Conservation (phyloP, 768 basidiomycete species). For the Panaeolus cyanescens region DNA sequence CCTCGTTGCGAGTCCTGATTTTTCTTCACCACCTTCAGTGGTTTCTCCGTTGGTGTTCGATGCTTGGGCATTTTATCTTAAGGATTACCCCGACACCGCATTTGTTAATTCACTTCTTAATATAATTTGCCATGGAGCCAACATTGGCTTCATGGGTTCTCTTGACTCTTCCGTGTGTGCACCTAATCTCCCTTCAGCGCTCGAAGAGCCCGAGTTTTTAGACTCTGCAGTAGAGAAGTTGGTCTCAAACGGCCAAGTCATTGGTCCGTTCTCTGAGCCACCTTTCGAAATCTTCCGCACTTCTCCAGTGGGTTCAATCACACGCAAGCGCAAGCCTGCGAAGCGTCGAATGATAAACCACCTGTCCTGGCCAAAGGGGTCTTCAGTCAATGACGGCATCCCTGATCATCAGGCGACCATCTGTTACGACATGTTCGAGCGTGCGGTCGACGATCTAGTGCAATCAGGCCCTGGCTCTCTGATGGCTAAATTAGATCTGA, state of each 20-base stretch:
- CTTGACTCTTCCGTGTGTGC: constrained; percentile 9
- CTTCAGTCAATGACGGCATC: constrained; percentile 32
- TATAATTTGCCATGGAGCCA: constrained; percentile 27
- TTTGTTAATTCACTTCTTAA: no score
- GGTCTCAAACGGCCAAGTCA: constrained; percentile 7
- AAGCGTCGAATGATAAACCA: constrained; percentile 29
- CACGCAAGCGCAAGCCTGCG: constrained; percentile 17
- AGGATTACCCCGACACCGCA: not conserved
- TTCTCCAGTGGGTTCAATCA: constrained; percentile 26
- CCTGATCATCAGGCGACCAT: constrained; percentile 30
- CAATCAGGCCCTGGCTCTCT: constrained; percentile 25
- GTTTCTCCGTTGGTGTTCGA: not conserved
- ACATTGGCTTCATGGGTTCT: constrained; percentile 24
- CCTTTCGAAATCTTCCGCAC: constrained; percentile 18
- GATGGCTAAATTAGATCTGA: constrained; percentile 36
- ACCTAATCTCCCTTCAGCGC: constrained; percentile 28
- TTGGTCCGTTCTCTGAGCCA: constrained; percentile 20
- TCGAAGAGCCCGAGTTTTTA: constrained; percentile 9
- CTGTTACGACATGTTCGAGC: constrained; percentile 27
- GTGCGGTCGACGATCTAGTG: constrained; percentile 22
- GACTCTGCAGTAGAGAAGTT: not conserved
- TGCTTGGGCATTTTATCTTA: not conserved
- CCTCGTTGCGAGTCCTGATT: not conserved
- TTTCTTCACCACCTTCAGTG: not conserved
- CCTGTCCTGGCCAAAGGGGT: constrained; percentile 27